These are phyloP conservation scores for Diaporthe citriasiana DNA, from an alignment of 2,329 filamentous ascomycete species.

Conservation along the genomic window DNA sequence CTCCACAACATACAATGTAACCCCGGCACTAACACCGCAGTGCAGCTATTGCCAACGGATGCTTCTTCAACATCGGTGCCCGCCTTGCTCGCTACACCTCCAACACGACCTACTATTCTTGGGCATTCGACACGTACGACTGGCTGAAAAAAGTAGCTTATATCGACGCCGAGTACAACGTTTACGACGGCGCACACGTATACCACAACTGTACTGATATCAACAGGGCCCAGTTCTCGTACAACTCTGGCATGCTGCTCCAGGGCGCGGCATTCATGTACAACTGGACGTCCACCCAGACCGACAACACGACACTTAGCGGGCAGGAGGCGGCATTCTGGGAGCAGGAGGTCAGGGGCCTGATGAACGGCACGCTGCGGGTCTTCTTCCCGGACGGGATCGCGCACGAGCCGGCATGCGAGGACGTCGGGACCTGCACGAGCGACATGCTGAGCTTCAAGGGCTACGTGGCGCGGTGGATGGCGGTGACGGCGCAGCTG, in stretches of 20 bases:
- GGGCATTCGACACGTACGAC: slow-evolving; percentile 66
- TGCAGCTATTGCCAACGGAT: slow-evolving; percentile 53
- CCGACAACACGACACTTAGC: slow-evolving; percentile 57
- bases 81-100: slow-evolving; percentile 71
- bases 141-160: slow-evolving; percentile 62
- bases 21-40: slow-evolving; percentile 18
- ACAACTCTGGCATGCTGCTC: slow-evolving; percentile 71
- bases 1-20: slow-evolving; percentile 14
- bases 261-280: slow-evolving; percentile 75
- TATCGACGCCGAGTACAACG: slow-evolving; percentile 68
- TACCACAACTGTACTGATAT: slow-evolving; percentile 67
- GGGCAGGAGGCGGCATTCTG: slow-evolving; percentile 53
- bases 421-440: slow-evolving; percentile 66
- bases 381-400: slow-evolving; percentile 55
- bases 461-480: slow-evolving; percentile 65
- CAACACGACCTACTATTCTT: slow-evolving; percentile 65
- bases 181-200: slow-evolving; percentile 71
- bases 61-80: slow-evolving; percentile 62
- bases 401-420: slow-evolving; percentile 66
- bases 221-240: slow-evolving; percentile 71
- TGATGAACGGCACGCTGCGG: slow-evolving; percentile 56
- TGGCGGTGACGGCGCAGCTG: slow-evolving; percentile 62
- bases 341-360: slow-evolving; percentile 63
- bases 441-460: slow-evolving; percentile 73
- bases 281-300: slow-evolving; percentile 51